Percentiles rank a stretch among this genome's conserved stretches.
Evolutionary conservation across 768 basidiomycete species (phyloP).

Genomic region (Mycena venus): DNA sequence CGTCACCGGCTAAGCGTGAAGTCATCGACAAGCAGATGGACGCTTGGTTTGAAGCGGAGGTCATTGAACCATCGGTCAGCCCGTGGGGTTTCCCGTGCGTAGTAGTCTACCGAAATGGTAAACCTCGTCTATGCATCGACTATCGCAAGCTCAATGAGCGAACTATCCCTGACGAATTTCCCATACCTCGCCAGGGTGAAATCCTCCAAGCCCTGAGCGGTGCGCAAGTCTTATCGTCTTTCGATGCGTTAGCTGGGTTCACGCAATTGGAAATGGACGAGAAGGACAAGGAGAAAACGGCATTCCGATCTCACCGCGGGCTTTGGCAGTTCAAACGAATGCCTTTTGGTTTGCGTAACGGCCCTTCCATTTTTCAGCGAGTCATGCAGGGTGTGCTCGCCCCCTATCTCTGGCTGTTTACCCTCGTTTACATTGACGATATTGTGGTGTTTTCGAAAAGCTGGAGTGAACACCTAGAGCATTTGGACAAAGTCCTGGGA

Average conservation of each 20-base stretch:
- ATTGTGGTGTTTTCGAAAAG: too few species aligned
- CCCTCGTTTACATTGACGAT: too few species aligned
- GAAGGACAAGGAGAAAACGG: constrained; percentile 40
- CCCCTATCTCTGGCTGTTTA: background rate
- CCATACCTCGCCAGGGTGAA: background rate
- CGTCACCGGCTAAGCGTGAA: too few species aligned
- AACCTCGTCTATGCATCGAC: background rate
- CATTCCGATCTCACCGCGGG: constrained; percentile 46
- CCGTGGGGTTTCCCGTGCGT: too few species aligned
- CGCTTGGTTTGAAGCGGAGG: too few species aligned
- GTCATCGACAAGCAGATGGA: constrained; percentile 44
- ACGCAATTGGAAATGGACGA: constrained; percentile 41
- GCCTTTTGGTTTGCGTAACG: background rate
- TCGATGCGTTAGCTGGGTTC: constrained; percentile 46
- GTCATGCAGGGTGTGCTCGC: background rate
- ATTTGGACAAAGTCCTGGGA: too few species aligned
- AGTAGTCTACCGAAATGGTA: background rate
- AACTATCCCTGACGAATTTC: background rate
- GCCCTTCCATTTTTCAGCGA: background rate
- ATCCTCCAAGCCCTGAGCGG: constrained; percentile 30
- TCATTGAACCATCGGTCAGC: too few species aligned
- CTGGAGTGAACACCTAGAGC: too few species aligned
- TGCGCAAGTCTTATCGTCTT: constrained; percentile 15
- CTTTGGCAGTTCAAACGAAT: constrained; percentile 42
- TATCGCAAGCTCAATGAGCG: constrained; percentile 9